Evolutionary conservation across 768 basidiomycete species (phyloP), one percentile per base, ranked within the genome.

Genomic region (Pleurotus tuber-regium): DNA sequence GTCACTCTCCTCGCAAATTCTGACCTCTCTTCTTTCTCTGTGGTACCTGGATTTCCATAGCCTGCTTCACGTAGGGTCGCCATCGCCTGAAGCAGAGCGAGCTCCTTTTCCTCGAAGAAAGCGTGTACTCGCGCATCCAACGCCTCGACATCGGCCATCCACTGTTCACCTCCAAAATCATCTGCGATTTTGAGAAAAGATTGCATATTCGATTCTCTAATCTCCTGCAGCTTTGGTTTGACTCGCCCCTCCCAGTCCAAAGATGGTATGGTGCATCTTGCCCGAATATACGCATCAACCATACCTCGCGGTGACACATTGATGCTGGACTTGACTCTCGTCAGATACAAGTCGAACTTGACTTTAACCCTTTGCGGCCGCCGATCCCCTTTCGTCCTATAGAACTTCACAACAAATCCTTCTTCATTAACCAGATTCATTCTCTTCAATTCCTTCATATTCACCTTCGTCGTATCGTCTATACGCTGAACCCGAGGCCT

Each of bases 381-480:
- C 12, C 36, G 9, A 12, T 50, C 25, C 21, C 6, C 52, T 30
- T 53, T n/a, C 9, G 21, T 28, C 28, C n/a, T 33, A 10, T 41
- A 56, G 28, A 47, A 35, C 36, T 56, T 56, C 6, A 56, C 52
- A 10, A 56, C 44, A 49, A 56, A 53, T 4, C 54, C 54, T 42
- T 56, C 54, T 30, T 56, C 54, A 21, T 56, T 56, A 7, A 31
- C 26, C 14, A 43, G 12, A 33, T 56, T 56, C 12, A 46, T 23
- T 24, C 24, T 44, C 18, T 39, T 43, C 24, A 56, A 21, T n/a
- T 38, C 51, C 21, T 47, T 29, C 18, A 53, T 26, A 9, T 46
- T 16, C 18, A 46, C 21, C 9, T 33, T 29, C 33, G 44, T 31
- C 16, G 16, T 26, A 12, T 50, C 31, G 23, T 14, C 36, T 12